These are phyloP conservation scores for Nannizziopsis barbatae DNA, from an alignment of 2,329 filamentous ascomycete genomes.

Conservation along the genomic window DNA sequence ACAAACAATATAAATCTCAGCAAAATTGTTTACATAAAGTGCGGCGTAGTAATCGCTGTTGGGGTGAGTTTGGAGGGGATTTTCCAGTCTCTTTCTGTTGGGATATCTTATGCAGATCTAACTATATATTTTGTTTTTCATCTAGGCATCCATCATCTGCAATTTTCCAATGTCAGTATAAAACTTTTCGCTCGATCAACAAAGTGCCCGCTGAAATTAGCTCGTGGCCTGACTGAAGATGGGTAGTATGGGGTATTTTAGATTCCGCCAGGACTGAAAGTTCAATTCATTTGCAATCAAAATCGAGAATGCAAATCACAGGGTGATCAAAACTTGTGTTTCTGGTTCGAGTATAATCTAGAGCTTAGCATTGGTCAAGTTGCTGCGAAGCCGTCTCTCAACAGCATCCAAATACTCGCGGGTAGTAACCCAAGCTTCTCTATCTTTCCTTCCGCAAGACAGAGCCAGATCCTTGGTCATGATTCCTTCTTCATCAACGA, in stretches of 20 bases:
- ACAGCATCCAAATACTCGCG: slow-evolving; percentile 85
- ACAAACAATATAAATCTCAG: too few species aligned
- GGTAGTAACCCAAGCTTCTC: slow-evolving; percentile 81
- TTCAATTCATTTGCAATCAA: neutral
- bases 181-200: too few species aligned
- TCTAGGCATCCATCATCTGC: neutral
- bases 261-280: neutral
- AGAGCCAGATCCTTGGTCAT: slow-evolving; percentile 99
- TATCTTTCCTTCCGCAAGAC: slow-evolving; percentile 75
- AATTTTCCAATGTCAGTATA: neutral
- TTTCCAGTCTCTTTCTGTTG: neutral
- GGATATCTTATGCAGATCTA: slow-evolving; percentile 4
- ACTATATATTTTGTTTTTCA: slow-evolving; percentile 1
- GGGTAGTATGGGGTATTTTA: too few species aligned
- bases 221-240: too few species aligned
- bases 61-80: neutral
- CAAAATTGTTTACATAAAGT: too few species aligned
- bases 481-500: slow-evolving; percentile 83
- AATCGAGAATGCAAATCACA: too few species aligned
- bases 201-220: too few species aligned
- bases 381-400: slow-evolving; percentile 73
- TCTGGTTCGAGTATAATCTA: slow-evolving; percentile 1
- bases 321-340: too few species aligned
- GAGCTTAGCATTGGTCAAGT: slow-evolving; percentile 37
- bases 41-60: too few species aligned